A percentile compares a stretch with the other conserved stretches of the same genome.
These are phyloP conservation scores for Cutaneotrichosporon sp. DNA, from an alignment of 1,284 basidiomycete species.

Conservation along the genomic window DNA sequence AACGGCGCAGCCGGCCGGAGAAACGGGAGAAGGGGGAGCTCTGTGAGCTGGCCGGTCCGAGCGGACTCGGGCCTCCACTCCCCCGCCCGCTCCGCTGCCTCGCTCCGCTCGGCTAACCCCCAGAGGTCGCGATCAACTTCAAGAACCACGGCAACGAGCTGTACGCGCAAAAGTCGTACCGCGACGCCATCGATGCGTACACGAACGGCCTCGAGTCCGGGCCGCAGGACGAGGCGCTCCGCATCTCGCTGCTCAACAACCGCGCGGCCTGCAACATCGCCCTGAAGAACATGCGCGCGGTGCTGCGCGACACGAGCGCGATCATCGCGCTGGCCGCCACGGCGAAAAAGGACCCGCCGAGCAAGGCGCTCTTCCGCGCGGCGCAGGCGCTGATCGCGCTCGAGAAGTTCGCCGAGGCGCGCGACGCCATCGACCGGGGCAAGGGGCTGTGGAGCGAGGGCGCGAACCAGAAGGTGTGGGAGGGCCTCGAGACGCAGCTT, in stretches of 20 bases:
- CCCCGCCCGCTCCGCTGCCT: neutral
- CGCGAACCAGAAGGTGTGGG: constrained; percentile 27
- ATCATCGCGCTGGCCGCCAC: constrained; percentile 65
- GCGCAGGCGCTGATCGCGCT: constrained; percentile 71
- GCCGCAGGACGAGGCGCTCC: constrained; percentile 64
- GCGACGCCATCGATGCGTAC: constrained; percentile 88
- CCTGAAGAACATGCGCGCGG: constrained; percentile 82
- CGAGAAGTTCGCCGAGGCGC: constrained; percentile 71
- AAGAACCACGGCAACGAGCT: constrained; percentile 96
- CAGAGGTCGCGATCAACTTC: constrained; percentile 89
- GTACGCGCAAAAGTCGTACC: constrained; percentile 79
- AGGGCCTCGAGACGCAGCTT: constrained; percentile 25
- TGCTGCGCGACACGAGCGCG: constrained; percentile 77
- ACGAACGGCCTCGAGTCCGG: constrained; percentile 83
- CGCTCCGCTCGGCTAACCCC: constrained; percentile 6
- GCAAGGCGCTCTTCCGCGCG: constrained; percentile 84
- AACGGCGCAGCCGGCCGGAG: neutral
- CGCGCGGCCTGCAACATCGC: constrained; percentile 91
- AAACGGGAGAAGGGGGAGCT: too few relatives aligned
- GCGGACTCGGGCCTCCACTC: neutral
- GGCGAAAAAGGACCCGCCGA: constrained; percentile 53
- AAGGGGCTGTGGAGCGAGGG: constrained; percentile 30
- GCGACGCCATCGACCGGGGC: constrained; percentile 70
- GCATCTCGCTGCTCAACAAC: constrained; percentile 78
- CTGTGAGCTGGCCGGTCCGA: neutral